Percentiles rank a stretch among this genome's conserved stretches.
phyloP scores from a whole-genome alignment of 2,329 filamentous ascomycete species.

The Daldinia eschscholtzii region DNA sequence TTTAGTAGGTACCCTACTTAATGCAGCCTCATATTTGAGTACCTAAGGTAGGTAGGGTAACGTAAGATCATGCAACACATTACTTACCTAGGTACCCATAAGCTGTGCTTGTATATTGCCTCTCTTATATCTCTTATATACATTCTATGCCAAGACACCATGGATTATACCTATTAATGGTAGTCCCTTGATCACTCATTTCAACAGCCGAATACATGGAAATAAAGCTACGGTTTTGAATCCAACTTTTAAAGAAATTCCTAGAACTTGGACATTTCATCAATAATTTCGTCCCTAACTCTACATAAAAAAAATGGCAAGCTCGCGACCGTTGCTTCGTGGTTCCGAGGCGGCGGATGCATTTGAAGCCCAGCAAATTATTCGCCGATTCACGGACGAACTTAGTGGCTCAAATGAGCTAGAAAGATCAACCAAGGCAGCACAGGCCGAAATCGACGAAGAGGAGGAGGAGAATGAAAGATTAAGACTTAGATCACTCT shows the following conservation, averaged over 20 bases:
- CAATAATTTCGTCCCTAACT: neutral
- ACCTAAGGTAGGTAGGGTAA: too few species aligned
- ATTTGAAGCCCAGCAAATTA: slow-evolving; percentile 21
- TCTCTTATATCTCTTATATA: too few species aligned
- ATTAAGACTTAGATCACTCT: slow-evolving; percentile 21
- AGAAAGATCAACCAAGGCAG: slow-evolving; percentile 27
- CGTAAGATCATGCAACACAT: too few species aligned
- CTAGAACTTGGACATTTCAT: neutral
- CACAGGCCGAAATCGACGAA: slow-evolving; percentile 32
- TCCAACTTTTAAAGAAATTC: neutral
- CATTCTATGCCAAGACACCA: too few species aligned
- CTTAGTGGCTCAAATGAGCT: slow-evolving; percentile 29
- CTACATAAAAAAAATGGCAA: neutral
- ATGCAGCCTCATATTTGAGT: too few species aligned
- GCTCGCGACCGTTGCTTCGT: neutral
- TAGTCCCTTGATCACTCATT: too few species aligned
- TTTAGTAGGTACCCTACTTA: too few species aligned
- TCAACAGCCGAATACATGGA: neutral
- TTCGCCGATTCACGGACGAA: slow-evolving; percentile 34
- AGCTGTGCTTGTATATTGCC: too few species aligned
- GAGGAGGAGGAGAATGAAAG: slow-evolving; percentile 24
- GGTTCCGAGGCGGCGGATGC: slow-evolving; percentile 4
- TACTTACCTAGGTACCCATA: too few species aligned
- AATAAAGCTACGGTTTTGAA: neutral
- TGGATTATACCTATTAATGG: too few species aligned